A percentile compares a stretch with the other conserved stretches of the same genome.
These are phyloP conservation scores for Teratosphaeriaceae sp. DNA, from an alignment of 2,329 filamentous ascomycete genomes.

Conservation along the genomic window DNA sequence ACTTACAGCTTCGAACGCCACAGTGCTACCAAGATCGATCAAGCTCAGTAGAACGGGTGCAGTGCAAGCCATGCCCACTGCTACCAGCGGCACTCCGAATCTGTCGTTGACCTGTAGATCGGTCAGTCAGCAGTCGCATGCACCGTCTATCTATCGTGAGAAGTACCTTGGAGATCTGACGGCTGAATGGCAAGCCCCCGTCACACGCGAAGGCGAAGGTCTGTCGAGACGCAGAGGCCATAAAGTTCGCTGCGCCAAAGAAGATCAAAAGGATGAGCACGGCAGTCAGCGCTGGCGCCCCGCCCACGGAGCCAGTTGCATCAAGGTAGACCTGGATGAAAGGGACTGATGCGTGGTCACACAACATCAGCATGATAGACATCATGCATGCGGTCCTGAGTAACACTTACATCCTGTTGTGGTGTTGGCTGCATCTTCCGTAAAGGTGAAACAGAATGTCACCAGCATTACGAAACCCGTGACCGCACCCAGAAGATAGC, in stretches of 20 bases:
- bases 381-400: too few species aligned
- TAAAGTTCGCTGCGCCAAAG: constrained; percentile 22
- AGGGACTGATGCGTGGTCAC: constrained; percentile 12
- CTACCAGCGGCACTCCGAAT: constrained; percentile 29
- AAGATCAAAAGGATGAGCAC: constrained; percentile 18
- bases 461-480: constrained; percentile 46
- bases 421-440: too few species aligned
- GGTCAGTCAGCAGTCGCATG: constrained; percentile 24
- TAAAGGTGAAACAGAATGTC: constrained; percentile 18
- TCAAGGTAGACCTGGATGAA: constrained; percentile 22
- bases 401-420: too few species aligned
- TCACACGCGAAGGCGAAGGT: constrained; percentile 39
- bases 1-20: constrained; percentile 20
- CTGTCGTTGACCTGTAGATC: constrained; percentile 22
- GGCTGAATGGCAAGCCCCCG: constrained; percentile 28
- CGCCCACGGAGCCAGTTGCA: constrained; percentile 15
- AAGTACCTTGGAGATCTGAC: not conserved
- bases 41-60: constrained; percentile 27
- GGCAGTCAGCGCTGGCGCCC: constrained; percentile 15
- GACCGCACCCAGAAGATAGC: constrained; percentile 39
- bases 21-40: constrained; percentile 30
- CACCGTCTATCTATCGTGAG: not conserved
- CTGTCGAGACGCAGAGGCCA: constrained; percentile 38
- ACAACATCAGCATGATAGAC: constrained; percentile 12
- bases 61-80: constrained; percentile 25